Base-by-base conservation (phyloP, 495 filamentous ascomycete species). In the Achaetomiella virescens region DNA sequence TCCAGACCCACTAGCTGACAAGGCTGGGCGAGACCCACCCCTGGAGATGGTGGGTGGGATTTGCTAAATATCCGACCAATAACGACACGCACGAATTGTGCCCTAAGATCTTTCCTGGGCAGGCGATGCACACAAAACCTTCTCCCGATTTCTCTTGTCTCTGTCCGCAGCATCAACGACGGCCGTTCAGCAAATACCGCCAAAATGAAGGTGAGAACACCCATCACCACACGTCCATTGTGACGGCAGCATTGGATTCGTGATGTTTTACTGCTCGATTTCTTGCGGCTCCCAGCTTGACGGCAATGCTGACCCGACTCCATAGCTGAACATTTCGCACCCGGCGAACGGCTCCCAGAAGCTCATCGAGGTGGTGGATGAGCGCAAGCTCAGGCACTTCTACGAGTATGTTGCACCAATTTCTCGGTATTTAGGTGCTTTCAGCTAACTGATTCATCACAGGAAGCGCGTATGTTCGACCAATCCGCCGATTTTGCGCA, bases 301-400 rank as follows among this genome's bases (percentile, higher is more conserved):
- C 14, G 38, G 44, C 21, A 15, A 47, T 54, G 54, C 67, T 70
- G 56, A 70, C 61, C 18, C 27, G 42, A 18, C 35, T 2, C 50
- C 6, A 42, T 89, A 95, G 87, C 81, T 95, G 82, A 95, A 96
- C 84, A 91, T 96, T 79, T 95, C 89, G 76, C 91, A 89, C 83
- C 93, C 95, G 68, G 87, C 90, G 81, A 97, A 97, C 80, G 93
- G 93, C 84, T 89, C 89, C 66, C 93, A 98, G 77, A 98, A 98
- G 81, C 84, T 98, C 64, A 86, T 98, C 79, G 93, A 98, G 70
- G 79, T 98, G 66, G 93, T 97, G 72, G 93, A 98, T 86, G 93
- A 98, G 76, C 91, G 92, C 79, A 80, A 80, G 76, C 61, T 82
- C 61, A 72, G 77, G 65, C 73, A 76, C 70, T 81, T 82, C 72